Evolutionary conservation across 2,329 filamentous ascomycete genomes (phyloP).

Genomic region (Fusarium pseudoanthophilum): DNA sequence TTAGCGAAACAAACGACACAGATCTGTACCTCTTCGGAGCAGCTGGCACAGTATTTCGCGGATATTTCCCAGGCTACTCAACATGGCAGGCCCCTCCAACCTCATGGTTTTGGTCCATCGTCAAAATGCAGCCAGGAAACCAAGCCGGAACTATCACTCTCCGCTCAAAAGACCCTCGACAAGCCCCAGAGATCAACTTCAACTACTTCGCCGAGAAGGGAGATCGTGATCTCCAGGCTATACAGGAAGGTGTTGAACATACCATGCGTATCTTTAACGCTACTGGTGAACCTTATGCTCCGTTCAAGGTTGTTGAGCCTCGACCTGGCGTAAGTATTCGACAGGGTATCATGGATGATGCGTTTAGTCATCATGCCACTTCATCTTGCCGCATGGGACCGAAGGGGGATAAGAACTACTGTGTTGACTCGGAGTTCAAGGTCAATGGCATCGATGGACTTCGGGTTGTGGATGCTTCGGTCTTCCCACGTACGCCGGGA

Average conservation of each 20-base stretch:
- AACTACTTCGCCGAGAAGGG: conserved; percentile 61
- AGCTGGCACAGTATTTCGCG: conserved; percentile 43
- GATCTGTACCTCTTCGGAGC: conserved; percentile 48
- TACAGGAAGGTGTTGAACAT: conserved; percentile 33
- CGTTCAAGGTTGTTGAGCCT: conserved; percentile 23
- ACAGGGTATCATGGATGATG: conserved; percentile 59
- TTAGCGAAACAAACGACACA: conserved; percentile 39
- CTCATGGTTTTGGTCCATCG: conserved; percentile 29
- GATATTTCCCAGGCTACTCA: conserved; percentile 46
- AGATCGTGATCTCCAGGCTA: conserved; percentile 12
- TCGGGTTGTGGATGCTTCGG: conserved; percentile 69
- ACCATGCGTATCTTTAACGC: conserved; percentile 42
- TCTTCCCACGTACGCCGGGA: conserved; percentile 55
- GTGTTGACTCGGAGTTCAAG: conserved; percentile 65
- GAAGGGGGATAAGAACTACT: conserved; percentile 61
- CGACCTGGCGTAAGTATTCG: conserved; percentile 58
- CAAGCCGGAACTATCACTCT: conserved; percentile 69
- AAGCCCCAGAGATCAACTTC: conserved; percentile 71
- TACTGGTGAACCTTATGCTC: conserved; percentile 40
- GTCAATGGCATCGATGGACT: conserved; percentile 65
- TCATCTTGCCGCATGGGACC: conserved; percentile 66
- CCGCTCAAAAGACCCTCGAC: conserved; percentile 68
- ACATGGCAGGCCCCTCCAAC: conserved; percentile 47
- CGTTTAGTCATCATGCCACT: conserved; percentile 68
- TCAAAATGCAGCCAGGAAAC: conserved; percentile 73